Conservation (phyloP, 2,329 filamentous ascomycete species). For the Trichoderma brevicompactum region DNA sequence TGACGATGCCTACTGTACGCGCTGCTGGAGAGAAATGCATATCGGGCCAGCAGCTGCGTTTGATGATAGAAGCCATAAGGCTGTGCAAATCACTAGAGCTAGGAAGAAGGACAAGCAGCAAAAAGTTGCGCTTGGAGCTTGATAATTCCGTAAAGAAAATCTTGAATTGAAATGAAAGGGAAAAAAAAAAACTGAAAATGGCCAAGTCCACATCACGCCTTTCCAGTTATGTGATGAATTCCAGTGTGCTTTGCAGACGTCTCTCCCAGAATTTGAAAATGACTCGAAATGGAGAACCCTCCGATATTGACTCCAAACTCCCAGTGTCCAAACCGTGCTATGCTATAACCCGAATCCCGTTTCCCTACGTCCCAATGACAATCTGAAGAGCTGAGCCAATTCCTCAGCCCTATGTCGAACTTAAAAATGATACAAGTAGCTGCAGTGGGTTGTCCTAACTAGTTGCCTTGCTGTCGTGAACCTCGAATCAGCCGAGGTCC, state of each 20-base stretch:
- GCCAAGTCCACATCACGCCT: not conserved
- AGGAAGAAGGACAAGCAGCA: constrained; percentile 40
- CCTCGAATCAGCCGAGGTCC: constrained; percentile 10
- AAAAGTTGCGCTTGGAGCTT: constrained; percentile 45
- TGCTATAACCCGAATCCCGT: constrained; percentile 7
- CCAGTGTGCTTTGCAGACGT: not conserved
- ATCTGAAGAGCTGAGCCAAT: constrained; percentile 16
- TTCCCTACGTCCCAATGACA: constrained; percentile 12
- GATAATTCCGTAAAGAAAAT: not conserved
- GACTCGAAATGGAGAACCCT: not conserved
- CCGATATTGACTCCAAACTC: constrained; percentile 8
- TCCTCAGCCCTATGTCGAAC: not conserved
- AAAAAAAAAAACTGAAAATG: not conserved
- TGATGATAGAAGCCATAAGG: constrained; percentile 72
- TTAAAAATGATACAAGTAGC: not conserved
- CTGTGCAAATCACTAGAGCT: constrained; percentile 60
- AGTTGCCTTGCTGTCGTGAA: constrained; percentile 4
- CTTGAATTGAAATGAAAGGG: not conserved
- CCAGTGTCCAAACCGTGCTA: constrained; percentile 12
- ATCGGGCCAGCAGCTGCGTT: constrained; percentile 68
- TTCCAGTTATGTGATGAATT: not conserved
- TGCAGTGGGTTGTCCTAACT: not conserved
- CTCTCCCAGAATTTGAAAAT: not conserved
- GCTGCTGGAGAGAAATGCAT: constrained; percentile 84
- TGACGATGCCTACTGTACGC: constrained; percentile 71